These are phyloP conservation scores for Scutellaria baicalensis DNA, from an alignment of 257 asterid genomes.

Conservation along the genomic window DNA sequence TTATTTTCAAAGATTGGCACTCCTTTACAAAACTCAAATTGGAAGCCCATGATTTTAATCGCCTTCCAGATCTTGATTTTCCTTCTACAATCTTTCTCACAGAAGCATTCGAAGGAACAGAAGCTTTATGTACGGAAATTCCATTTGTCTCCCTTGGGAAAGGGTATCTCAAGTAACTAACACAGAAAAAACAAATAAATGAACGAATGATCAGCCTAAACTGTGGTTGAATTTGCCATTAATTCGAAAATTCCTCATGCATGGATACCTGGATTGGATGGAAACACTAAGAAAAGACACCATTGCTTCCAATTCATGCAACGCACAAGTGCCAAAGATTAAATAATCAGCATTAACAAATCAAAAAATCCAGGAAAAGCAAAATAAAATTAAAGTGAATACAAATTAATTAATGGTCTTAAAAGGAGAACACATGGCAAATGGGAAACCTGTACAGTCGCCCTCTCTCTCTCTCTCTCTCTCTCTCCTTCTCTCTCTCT, in stretches of 20 bases:
- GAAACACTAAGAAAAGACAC: constrained; percentile 29
- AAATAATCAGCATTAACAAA: neutral
- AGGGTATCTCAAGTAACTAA: constrained; percentile 40
- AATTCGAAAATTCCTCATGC: neutral
- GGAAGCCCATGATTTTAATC: constrained; percentile 33
- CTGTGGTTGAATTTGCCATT: neutral
- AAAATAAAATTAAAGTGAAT: neutral
- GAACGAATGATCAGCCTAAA: neutral
- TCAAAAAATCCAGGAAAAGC: neutral
- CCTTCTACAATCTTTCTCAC: constrained; percentile 36
- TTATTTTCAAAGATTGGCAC: constrained; percentile 35
- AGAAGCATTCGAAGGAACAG: constrained; percentile 20
- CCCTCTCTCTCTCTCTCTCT: neutral
- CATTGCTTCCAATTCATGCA: constrained; percentile 20
- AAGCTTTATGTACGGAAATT: constrained; percentile 21
- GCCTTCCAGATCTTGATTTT: constrained; percentile 50
- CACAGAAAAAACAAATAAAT: neutral
- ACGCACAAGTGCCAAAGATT: neutral
- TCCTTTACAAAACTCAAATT: constrained; percentile 32
- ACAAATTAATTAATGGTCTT: neutral
- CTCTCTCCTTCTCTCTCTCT: neutral
- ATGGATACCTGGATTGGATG: constrained; percentile 31
- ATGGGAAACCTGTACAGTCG: neutral
- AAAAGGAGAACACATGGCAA: neutral
- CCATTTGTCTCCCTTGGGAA: constrained; percentile 40